Evolutionary conservation across 2,329 filamentous ascomycete genomes (phyloP).

Genomic region (Xylaria sp.): DNA sequence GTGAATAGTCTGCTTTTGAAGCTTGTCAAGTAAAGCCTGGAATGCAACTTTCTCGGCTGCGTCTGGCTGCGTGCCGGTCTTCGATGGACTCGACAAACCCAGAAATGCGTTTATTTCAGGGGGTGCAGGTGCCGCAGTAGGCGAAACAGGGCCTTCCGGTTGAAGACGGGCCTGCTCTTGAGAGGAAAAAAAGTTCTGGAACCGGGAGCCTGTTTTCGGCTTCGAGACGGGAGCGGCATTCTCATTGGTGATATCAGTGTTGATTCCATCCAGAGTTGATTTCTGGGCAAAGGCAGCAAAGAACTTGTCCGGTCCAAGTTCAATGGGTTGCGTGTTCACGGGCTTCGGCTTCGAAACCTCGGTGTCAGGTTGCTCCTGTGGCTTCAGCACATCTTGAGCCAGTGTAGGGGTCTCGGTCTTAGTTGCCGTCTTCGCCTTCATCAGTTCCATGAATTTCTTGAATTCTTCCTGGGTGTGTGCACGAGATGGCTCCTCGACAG

Average conservation of each 20-base stretch:
- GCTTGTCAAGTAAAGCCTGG: constrained; percentile 73
- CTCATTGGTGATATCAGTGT: constrained; percentile 44
- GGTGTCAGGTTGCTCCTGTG: constrained; percentile 38
- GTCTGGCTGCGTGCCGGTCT: constrained; percentile 39
- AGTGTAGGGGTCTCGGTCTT: constrained; percentile 34
- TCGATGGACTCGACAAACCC: constrained; percentile 25
- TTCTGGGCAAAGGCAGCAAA: constrained; percentile 54
- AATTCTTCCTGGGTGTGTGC: constrained; percentile 85
- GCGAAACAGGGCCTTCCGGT: constrained; percentile 45
- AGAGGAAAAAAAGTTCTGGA: constrained; percentile 72
- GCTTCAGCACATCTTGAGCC: constrained; percentile 32
- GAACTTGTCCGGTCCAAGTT: constrained; percentile 70
- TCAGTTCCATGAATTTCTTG: constrained; percentile 87
- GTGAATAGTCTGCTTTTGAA: constrained; percentile 54
- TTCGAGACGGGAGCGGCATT: constrained; percentile 38
- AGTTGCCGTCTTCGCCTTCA: constrained; percentile 58
- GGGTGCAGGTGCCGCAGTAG: constrained; percentile 33
- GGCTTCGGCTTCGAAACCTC: constrained; percentile 54
- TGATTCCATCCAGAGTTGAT: constrained; percentile 43
- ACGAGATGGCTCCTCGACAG: constrained; percentile 61
- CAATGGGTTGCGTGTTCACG: constrained; percentile 56
- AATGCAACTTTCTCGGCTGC: constrained; percentile 80
- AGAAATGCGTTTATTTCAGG: constrained; percentile 30
- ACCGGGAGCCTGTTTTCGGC: constrained; percentile 64
- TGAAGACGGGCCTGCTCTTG: constrained; percentile 49